Conservation (phyloP, 345 rosid species). For the Populus simonii region DNA sequence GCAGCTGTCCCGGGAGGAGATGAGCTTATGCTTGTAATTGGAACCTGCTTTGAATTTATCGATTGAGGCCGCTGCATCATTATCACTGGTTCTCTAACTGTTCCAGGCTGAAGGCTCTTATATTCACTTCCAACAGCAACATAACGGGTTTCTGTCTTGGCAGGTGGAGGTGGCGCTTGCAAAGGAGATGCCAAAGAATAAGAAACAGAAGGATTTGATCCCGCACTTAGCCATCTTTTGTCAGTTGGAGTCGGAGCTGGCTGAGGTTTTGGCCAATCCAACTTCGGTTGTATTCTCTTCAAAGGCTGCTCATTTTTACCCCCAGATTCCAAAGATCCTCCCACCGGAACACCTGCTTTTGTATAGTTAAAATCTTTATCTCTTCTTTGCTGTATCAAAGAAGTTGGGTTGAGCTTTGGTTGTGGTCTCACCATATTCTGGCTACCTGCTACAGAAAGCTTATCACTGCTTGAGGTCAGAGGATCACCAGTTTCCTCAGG, state of each 20-base stretch:
- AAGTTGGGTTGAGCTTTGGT: conserved; percentile 28
- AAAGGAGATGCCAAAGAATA: conserved; percentile 53
- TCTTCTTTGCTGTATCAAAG: conserved; percentile 46
- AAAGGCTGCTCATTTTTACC: conserved; percentile 46
- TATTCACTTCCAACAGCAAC: conserved; percentile 46
- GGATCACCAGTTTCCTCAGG: conserved; percentile 62
- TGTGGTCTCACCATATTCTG: conserved; percentile 41
- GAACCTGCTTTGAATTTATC: conserved; percentile 44
- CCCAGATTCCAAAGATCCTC: conserved; percentile 35
- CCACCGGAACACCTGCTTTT: conserved; percentile 34
- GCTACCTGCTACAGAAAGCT: conserved; percentile 29
- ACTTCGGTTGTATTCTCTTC: conserved; percentile 52
- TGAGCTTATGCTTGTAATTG: conserved; percentile 42
- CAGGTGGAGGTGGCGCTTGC: conserved; percentile 47
- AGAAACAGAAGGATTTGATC: conserved; percentile 45
- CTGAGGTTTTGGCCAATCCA: conserved; percentile 68
- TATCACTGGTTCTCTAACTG: conserved; percentile 55
- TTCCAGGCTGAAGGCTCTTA: conserved; percentile 46
- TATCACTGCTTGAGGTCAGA: conserved; percentile 36
- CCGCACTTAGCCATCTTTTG: conserved; percentile 54
- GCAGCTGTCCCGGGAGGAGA: conserved; percentile 54
- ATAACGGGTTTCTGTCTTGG: conserved; percentile 51
- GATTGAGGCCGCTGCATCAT: conserved; percentile 77
- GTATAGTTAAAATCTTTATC: conserved; percentile 63
- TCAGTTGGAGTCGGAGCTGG: conserved; percentile 44